Evolutionary conservation across 495 filamentous ascomycete genomes (phyloP), one percentile per base, ranked within the genome.

Genomic region (Hyaloscypha variabilis): DNA sequence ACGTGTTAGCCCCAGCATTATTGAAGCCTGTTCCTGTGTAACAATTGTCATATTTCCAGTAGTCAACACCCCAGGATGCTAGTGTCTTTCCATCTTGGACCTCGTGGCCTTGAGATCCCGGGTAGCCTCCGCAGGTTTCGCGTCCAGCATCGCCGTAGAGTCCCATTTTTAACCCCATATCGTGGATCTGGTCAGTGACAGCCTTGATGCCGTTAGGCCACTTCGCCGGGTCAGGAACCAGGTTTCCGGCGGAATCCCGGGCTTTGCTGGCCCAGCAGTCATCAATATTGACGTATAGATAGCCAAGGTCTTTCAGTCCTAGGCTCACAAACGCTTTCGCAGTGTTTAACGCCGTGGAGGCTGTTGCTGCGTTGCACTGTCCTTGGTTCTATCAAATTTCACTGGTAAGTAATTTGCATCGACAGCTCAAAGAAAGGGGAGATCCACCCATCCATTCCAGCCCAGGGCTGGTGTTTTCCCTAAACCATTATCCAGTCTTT

Each of bases 1-100:
- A 84, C 13, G 80, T 39, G 82, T 66, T 58, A 76, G 71, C n/a
- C n/a, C n/a, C n/a, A 13, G 74, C 71, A 3, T 76, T 85, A 14
- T 83, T 82, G 49, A 30, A 66, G 24, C 82, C 75, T 2, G 83
- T 84, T 36, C 63, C 64, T 42, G 67, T 77, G 68, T 77, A 81
- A 67, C 81, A 83, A 66, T 84, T 84, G 72, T 83, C 81, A 63
- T 84, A 83, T 73, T 83, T 84, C 24, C 81, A 66, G 13, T 77
- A 77, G 52, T 79, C 77, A 26, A 82, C 70, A 2, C 75, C 77
- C 81, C 81, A 83, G 3, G 65, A 65, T 0, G 77, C 76, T 42
- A 83, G 79, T 0, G 74, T 75, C 21, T 75, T 66, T 2, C 78
- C 79, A 70, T 85, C 82, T 26, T 78, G 62, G 8, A 69, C 66